These are phyloP conservation scores for Aegilops bicornis DNA, from an alignment of 176 grass and related monocot genomes.

Conservation along the genomic window DNA sequence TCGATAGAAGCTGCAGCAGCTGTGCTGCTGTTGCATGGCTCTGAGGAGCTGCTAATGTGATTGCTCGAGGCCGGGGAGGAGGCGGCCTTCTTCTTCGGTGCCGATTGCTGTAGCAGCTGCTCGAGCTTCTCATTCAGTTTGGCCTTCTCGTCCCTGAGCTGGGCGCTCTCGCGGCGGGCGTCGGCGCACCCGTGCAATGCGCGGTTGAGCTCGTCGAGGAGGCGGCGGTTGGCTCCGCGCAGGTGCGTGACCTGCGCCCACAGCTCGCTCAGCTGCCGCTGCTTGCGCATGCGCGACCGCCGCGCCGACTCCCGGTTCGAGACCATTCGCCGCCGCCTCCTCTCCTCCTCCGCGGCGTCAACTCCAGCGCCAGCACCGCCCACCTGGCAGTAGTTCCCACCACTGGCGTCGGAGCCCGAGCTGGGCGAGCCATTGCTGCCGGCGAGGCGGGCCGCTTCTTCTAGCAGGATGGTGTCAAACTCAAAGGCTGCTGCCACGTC, in stretches of 20 bases:
- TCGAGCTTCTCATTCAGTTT: constrained; percentile 63
- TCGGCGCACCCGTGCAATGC: constrained; percentile 46
- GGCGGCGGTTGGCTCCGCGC: constrained; percentile 56
- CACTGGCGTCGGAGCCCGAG: constrained; percentile 45
- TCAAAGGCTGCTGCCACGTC: neutral
- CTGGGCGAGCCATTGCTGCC: constrained; percentile 53
- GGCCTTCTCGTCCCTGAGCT: constrained; percentile 52
- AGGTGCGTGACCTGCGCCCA: constrained; percentile 63
- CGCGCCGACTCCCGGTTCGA: constrained; percentile 95
- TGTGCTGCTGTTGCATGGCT: constrained; percentile 21
- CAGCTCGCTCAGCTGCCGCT: constrained; percentile 85
- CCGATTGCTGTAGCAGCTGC: constrained; percentile 25
- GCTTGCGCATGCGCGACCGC: constrained; percentile 89
- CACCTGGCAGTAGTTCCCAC: neutral
- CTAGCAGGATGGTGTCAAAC: constrained; percentile 11
- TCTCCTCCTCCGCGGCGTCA: constrained; percentile 42
- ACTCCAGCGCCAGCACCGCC: neutral
- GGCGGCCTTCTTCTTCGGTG: neutral
- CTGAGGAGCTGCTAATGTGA: constrained; percentile 28
- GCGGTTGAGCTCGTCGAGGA: constrained; percentile 76
- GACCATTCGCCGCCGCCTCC: constrained; percentile 68
- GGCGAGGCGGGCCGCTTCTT: constrained; percentile 31
- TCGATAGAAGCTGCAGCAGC: neutral
- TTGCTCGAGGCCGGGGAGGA: neutral
- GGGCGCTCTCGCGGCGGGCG: constrained; percentile 44